Evolutionary conservation across 75 land plant species (phyloP), one percentile per base, ranked within the genome.

Genomic region (Cupressus sempervirens): DNA sequence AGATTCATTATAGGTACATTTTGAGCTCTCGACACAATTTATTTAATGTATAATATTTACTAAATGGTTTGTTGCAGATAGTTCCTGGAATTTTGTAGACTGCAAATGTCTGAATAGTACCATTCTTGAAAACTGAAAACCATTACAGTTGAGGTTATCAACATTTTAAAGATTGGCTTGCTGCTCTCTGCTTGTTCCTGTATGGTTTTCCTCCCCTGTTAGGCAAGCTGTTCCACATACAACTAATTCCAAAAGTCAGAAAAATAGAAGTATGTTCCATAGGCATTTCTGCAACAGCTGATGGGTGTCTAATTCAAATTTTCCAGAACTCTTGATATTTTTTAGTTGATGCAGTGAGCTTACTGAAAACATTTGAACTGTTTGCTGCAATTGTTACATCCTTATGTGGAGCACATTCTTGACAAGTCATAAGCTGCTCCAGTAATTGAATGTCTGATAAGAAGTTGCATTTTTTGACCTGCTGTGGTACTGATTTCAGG

Each of bases 181-280:
- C 99, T 74, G 89, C 96, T 11, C 6, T 92, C 1, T 96, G 96
- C 8, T 86, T 94, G 84, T 95, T 90, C 11, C 81, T 96, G 1
- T 98, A 96, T 75, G 86, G 88, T 35, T 92, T 88, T 86, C 94
- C 35, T 72, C 99, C 11, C 96, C 99, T 41, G 99, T 98, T 48
- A 96, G 96, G 96, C 98, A 96, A 20, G 94, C 99, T 20, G 99
- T 96, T 41, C 99, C 99, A 20, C 94, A 98, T 98, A 92, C 99
- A 7, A 91, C 96, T 43, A 98, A 98, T 86, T 90, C 96, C 2
- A 98, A 98, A 91, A 93, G 93, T 26, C 89, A 92, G 86, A 85
- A 92, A 30, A 92, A 93, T 83, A 84, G 94, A 80, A 96, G 99
- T 4, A 82, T 90, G 0, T 98, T 50, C 52, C 52, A 96, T 93